Conservation (phyloP, 208 protist species). For the Wallacemonas sp. region DNA sequence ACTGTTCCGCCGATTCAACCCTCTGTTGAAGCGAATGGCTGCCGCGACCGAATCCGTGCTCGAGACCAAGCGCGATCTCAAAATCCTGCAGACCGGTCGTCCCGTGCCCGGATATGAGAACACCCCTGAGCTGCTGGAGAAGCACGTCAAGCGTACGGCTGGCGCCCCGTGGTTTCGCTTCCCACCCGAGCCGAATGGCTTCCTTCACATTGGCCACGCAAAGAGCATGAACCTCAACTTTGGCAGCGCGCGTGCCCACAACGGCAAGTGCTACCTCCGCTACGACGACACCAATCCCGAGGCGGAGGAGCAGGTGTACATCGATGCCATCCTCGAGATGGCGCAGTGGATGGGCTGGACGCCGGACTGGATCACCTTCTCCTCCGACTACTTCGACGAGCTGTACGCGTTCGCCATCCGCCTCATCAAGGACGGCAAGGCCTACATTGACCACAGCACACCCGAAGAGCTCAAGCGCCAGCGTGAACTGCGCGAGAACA, state of each 20-base stretch:
- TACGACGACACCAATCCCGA: conserved; percentile 99
- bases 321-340: conserved; percentile 96
- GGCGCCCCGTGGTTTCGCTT: conserved; percentile 94
- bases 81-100: conserved; percentile 79
- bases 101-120: conserved; percentile 79
- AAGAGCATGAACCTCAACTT: conserved; percentile 99
- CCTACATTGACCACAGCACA: conserved; percentile 98
- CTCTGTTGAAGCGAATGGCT: conserved; percentile 41
- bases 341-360: conserved; percentile 93
- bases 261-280: conserved; percentile 96
- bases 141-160: conserved; percentile 57
- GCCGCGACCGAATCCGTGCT: conserved; percentile 22
- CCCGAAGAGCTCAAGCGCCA: conserved; percentile 94
- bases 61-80: conserved; percentile 79
- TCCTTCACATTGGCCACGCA: conserved; percentile 99
- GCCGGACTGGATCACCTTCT: conserved; percentile 95
- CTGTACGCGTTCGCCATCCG: conserved; percentile 98
- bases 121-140: conserved; percentile 64
- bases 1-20: conserved; percentile 49
- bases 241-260: conserved; percentile 91
- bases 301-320: conserved; percentile 97
- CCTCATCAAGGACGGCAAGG: conserved; percentile 97
- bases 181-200: conserved; percentile 97
- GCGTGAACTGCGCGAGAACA: conserved; percentile 82
- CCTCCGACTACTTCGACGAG: conserved; percentile 99